Base-by-base conservation (phyloP, 768 basidiomycete genomes). In the Termitomyces sp. region DNA sequence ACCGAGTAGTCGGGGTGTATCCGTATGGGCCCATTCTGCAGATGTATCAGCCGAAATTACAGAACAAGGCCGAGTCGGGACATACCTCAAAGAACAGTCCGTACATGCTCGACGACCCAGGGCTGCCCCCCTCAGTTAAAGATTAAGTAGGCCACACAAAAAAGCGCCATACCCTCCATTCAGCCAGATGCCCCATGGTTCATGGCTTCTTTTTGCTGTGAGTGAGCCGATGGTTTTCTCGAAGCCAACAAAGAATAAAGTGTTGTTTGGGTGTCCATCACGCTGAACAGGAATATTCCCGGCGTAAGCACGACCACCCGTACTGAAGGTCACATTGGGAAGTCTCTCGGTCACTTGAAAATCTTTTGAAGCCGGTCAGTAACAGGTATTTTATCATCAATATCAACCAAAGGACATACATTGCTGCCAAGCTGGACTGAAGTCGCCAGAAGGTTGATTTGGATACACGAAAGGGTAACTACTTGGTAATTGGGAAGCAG, bases 151-250 rank as follows among this genome's bases (percentile, higher is more conserved):
- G 1, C 14, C 22, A 22, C 41, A 26, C 8, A 42, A 36, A 46
- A 44, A 48, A 36, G 46, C 44, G 42, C 67, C 81, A 48, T 62
- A 85, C 84, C 86, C 87, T 71, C 87, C 88, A 59, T 88, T 87
- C 26, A 89, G 67, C 86, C 86, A 90, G 42, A 90, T 83, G 3
- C 80, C 79, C 88, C 88, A 88, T 1, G 88, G 87, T 20, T 83
- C 73, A 14, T 65, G 68, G 46, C 66, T 73, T 18, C 64, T 66
- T 10, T 65, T 69, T 10, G 82, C 87, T 50, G 50, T 52, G 27
- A 89, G 70, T 2, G 87, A 87, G 5, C 82, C 84, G 18, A 72
- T 63, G 0, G 70, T 68, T 32, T 80, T 81, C 63, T 88, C 86
- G 59, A 84, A 82, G 16, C 77, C 85, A 72, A 79, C 76, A 67